Conservation (phyloP, 306 rosid species). For the Trifolium subterraneum region DNA sequence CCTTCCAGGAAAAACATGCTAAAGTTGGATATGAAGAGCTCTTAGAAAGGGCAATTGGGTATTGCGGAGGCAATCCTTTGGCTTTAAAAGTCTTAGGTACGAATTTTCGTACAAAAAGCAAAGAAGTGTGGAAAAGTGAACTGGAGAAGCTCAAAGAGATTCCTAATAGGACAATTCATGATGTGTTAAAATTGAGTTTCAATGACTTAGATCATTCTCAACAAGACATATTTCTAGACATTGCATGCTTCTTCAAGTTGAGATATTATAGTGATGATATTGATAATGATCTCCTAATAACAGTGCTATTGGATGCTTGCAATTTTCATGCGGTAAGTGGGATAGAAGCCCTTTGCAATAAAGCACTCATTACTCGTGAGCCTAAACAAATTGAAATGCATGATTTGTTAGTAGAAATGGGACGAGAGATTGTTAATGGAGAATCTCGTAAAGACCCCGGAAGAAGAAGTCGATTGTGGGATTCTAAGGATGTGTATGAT, state of each 20-base stretch:
- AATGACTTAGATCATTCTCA: background rate
- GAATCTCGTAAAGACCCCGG: conserved; percentile 30
- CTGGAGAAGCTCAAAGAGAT: background rate
- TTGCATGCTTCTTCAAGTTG: too few relatives aligned
- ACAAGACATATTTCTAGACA: background rate
- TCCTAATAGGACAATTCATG: background rate
- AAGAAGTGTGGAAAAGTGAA: background rate
- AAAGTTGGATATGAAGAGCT: background rate
- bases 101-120: background rate
- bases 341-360: conserved; percentile 15
- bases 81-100: background rate
- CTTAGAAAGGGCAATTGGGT: too few relatives aligned
- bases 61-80: background rate
- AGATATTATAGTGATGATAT: too few relatives aligned
- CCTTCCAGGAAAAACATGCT: background rate
- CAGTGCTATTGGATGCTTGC: too few relatives aligned
- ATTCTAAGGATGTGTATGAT: background rate
- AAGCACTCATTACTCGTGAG: too few relatives aligned
- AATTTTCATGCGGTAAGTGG: background rate
- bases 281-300: too few relatives aligned
- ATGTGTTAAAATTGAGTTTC: background rate
- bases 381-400: too few relatives aligned
- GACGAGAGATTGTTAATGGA: conserved; percentile 17
- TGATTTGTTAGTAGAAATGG: conserved; percentile 23
- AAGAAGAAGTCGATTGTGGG: conserved; percentile 40